Conservation (phyloP, 1,139 yeast genomes). For the Candida neerlandica region DNA sequence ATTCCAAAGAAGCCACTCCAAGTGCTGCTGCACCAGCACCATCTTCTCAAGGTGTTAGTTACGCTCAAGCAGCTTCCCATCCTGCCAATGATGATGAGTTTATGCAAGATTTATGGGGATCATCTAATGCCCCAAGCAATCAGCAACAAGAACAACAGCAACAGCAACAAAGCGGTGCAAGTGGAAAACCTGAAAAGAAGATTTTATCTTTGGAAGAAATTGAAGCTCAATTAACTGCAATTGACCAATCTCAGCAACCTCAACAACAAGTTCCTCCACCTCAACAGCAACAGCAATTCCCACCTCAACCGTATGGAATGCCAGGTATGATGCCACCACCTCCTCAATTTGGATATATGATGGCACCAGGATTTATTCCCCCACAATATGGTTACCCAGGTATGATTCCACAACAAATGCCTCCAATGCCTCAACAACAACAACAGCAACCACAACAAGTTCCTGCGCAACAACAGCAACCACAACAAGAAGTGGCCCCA, state of each 20-base stretch:
- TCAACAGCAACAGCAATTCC: conserved; percentile 25
- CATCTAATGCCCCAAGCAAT: conserved; percentile 34
- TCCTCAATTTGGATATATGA: conserved; percentile 42
- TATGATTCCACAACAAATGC: conserved; percentile 31
- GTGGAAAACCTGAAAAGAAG: conserved; percentile 34
- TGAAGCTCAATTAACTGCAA: conserved; percentile 68
- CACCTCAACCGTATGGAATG: conserved; percentile 34
- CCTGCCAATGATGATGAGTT: conserved; percentile 49
- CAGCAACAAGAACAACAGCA: conserved; percentile 20
- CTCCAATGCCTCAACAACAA: conserved; percentile 24
- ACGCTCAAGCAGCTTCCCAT: conserved; percentile 58
- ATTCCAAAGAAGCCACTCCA: conserved; percentile 20
- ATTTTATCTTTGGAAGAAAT: conserved; percentile 73
- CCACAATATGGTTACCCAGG: conserved; percentile 43
- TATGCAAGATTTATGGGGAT: conserved; percentile 54
- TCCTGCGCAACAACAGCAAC: conserved; percentile 17
- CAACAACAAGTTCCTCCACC: conserved; percentile 21
- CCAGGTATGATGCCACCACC: conserved; percentile 44
- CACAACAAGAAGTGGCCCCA: conserved; percentile 16
- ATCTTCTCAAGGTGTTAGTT: conserved; percentile 45
- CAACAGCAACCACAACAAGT: conserved; percentile 19
- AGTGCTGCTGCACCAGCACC: conserved; percentile 20
- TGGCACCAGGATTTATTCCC: conserved; percentile 45
- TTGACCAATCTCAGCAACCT: conserved; percentile 33
- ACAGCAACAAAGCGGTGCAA: conserved; percentile 14